Evolutionary conservation across 1,139 yeast genomes (phyloP).

Genomic region (Lizanozyma gosingica): DNA sequence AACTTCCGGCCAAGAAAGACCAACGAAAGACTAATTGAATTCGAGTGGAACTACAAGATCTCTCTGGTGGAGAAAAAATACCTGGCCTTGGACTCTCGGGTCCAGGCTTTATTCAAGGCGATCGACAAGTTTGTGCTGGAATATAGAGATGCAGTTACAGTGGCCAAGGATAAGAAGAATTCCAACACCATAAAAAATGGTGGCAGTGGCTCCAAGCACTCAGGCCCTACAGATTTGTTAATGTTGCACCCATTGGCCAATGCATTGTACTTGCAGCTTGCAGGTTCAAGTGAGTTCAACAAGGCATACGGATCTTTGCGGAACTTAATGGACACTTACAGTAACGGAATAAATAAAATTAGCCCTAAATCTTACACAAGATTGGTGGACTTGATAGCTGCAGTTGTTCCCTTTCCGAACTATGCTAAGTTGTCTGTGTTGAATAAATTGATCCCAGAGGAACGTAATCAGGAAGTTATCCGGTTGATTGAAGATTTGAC

Average conservation of each 20-base stretch:
- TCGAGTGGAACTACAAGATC: constrained; percentile 19
- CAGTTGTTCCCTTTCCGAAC: constrained; percentile 51
- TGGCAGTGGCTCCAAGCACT: constrained; percentile 4
- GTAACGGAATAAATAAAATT: constrained; percentile 11
- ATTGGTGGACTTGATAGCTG: constrained; percentile 46
- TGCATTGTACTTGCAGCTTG: constrained; percentile 46
- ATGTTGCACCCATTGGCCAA: constrained; percentile 56
- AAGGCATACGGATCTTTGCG: constrained; percentile 33
- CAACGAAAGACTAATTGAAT: constrained; percentile 22
- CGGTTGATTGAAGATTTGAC: constrained; percentile 25
- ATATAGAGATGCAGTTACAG: constrained; percentile 23
- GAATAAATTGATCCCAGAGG: constrained; percentile 19
- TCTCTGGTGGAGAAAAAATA: constrained; percentile 13
- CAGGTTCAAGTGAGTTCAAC: constrained; percentile 36
- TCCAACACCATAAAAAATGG: no score
- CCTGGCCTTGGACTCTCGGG: constrained; percentile 16
- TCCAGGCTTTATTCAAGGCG: constrained; percentile 24
- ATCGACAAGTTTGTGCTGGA: constrained; percentile 36
- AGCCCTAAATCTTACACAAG: constrained; percentile 26
- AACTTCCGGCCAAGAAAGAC: constrained; percentile 10
- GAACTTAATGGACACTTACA: constrained; percentile 19
- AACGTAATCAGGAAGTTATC: constrained; percentile 26
- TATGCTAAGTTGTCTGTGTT: constrained; percentile 38
- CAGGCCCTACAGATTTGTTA: constrained; percentile 23
- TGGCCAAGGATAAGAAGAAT: constrained; percentile 6